Conservation (phyloP, 108 stramenopile genomes). For the Parietichytrium sp. region DNA sequence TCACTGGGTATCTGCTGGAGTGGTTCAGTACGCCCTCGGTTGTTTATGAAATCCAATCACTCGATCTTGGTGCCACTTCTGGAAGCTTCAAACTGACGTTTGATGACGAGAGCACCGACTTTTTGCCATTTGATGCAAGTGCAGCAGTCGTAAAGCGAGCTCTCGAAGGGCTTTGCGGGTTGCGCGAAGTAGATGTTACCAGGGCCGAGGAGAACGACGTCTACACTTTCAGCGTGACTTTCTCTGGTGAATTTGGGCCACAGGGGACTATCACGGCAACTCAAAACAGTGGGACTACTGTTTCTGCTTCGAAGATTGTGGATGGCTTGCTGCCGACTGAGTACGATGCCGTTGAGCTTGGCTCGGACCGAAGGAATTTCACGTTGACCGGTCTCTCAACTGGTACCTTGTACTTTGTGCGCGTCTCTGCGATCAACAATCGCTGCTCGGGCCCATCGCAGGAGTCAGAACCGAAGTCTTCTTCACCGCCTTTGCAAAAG, state of each 20-base stretch:
- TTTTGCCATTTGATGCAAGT: conserved; percentile 41
- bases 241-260: conserved; percentile 52
- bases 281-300: neutral
- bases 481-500: conserved; percentile 70
- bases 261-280: neutral
- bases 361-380: neutral
- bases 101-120: conserved; percentile 53
- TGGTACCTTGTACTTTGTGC: conserved; percentile 63
- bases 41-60: conserved; percentile 56
- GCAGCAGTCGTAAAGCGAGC: conserved; percentile 54
- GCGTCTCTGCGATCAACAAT: conserved; percentile 63
- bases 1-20: conserved; percentile 65
- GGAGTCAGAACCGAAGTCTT: conserved; percentile 57
- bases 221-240: conserved; percentile 70
- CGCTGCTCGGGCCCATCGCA: conserved; percentile 64
- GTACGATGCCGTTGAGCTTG: conserved; percentile 47
- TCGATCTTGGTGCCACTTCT: conserved; percentile 45
- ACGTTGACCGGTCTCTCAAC: conserved; percentile 55
- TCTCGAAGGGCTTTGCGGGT: conserved; percentile 50
- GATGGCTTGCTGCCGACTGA: conserved; percentile 46
- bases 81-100: conserved; percentile 57
- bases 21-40: conserved; percentile 63
- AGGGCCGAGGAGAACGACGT: conserved; percentile 39
- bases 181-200: conserved; percentile 63
- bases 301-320: neutral